Base-by-base conservation (phyloP, 2,329 filamentous ascomycete species). In the Tolypocladium endophyticum region DNA sequence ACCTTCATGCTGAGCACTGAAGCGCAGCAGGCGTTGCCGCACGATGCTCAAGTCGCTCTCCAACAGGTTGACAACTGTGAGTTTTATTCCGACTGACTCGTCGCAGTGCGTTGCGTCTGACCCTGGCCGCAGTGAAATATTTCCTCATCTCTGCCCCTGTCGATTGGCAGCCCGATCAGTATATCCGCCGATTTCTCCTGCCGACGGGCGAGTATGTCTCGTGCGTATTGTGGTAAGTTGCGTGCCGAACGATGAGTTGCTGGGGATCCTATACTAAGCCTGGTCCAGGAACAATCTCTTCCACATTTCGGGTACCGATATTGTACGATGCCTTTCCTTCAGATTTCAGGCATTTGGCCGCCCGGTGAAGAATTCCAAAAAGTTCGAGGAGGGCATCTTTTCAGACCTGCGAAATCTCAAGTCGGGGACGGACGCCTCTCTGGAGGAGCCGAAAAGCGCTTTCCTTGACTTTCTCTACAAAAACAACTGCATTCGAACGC, bases 391-490 rank as follows among this genome's bases (percentile, higher is more conserved):
- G 77, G 94, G 94, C 67, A 97, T 99, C 77, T 99, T 99, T 77
- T 99, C 94, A 52, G 94, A 99, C 74, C 80, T 99, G 73, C 90
- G 94, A 75, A 99, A 99, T 75, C 84, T 99, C 67, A 99, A 99
- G 79, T 96, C 94, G 30, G 94, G 94, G 65, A 97, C 93, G 68
- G 94, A 99, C 80, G 94, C 94, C 56, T 97, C 94, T 50, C 86
- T 99, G 62, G 94, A 99, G 77, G 94, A 99, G 80, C 94, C 94
- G 59, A 99, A 99, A 83, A 97, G 93, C 77, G 88, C 90, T 1
- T 99, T 99, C 78, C 84, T 99, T 63, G 94, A 99, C 76, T 99
- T 97, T 74, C 82, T 99, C 53, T 99, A 99, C 86, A 99, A 99
- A 84, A 99, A 99, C 84, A 99, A 99, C 81, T 99, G 94, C 83